Percentiles rank a stretch among this genome's conserved stretches.
These are phyloP conservation scores for Saccharomycopsis capsularis DNA, from an alignment of 805 yeast genomes.

Conservation along the genomic window DNA sequence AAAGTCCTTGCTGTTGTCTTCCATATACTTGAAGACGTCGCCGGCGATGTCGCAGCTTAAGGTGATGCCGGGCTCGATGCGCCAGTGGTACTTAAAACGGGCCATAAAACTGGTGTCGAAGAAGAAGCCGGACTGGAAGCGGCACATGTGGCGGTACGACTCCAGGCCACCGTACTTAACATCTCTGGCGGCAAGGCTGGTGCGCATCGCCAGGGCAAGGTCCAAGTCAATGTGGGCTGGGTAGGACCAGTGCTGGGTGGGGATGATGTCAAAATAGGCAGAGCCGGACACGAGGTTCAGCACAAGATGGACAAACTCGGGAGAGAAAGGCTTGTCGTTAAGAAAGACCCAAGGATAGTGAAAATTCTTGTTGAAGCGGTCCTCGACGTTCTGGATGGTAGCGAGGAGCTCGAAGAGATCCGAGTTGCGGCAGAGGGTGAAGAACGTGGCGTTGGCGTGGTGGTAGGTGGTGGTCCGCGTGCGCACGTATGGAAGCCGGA, in stretches of 20 bases:
- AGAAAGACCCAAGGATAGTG: conserved; percentile 91
- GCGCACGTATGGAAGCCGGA: too few relatives aligned
- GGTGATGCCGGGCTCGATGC: conserved; percentile 79
- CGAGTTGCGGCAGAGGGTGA: conserved; percentile 51
- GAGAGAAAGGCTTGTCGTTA: conserved; percentile 70
- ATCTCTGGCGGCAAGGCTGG: conserved; percentile 44
- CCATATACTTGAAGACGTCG: conserved; percentile 78
- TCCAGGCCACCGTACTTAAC: conserved; percentile 71
- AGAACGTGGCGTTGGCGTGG: conserved; percentile 41
- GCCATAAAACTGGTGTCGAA: conserved; percentile 61
- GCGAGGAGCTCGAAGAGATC: conserved; percentile 47
- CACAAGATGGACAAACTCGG: conserved; percentile 57
- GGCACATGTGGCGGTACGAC: conserved; percentile 84
- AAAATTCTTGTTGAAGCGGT: conserved; percentile 66
- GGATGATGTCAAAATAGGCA: conserved; percentile 65
- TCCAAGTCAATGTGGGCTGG: conserved; percentile 75
- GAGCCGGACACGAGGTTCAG: conserved; percentile 53
- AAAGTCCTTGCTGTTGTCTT: conserved; percentile 60
- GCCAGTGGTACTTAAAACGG: conserved; percentile 83
- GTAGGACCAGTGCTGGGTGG: conserved; percentile 77
- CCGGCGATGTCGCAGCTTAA: conserved; percentile 71
- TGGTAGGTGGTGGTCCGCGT: too few relatives aligned
- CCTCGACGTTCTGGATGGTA: conserved; percentile 59
- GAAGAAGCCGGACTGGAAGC: conserved; percentile 81
- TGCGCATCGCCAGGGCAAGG: conserved; percentile 58